Conservation (phyloP, 1,284 basidiomycete species). For the Fistulina hepatica region DNA sequence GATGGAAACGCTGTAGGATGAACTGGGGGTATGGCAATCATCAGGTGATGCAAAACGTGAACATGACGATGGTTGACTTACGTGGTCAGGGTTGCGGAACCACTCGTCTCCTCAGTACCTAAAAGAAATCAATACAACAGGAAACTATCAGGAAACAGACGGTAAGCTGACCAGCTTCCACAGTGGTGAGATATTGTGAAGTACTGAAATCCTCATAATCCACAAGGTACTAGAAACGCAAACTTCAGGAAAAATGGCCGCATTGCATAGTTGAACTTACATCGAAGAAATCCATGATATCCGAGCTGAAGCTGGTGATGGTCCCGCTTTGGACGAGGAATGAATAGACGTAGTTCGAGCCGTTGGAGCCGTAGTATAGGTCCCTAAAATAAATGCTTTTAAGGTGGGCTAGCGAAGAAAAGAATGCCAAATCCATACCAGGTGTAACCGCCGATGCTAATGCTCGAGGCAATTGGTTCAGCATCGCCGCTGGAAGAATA, state of each 20-base stretch:
- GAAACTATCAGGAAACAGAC: no score
- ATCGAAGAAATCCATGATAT: slow-evolving; percentile 43
- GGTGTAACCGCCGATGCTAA: slow-evolving; percentile 37
- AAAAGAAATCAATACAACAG: no score
- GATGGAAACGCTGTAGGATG: background rate
- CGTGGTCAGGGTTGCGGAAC: slow-evolving; percentile 44
- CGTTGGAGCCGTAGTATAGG: slow-evolving; percentile 47
- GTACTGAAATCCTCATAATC: slow-evolving; percentile 11
- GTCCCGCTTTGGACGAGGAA: slow-evolving; percentile 40
- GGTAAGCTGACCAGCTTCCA: slow-evolving; percentile 48
- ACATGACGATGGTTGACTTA: slow-evolving; percentile 17
- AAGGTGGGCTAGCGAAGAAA: background rate
- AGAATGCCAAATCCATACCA: slow-evolving; percentile 28
- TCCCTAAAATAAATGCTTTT: slow-evolving; percentile 29
- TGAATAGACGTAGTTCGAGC: slow-evolving; percentile 50
- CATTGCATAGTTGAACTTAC: slow-evolving; percentile 21
- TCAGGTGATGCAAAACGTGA: background rate
- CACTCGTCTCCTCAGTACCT: slow-evolving; percentile 45
- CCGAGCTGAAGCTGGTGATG: slow-evolving; percentile 41
- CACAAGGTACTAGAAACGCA: background rate
- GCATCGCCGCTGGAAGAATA: slow-evolving; percentile 32
- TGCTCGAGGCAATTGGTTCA: slow-evolving; percentile 31
- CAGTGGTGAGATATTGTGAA: slow-evolving; percentile 41
- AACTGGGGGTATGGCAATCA: background rate
- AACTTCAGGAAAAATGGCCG: slow-evolving; percentile 1